These are phyloP conservation scores for Albatrellus ellisii DNA, from an alignment of 768 basidiomycete genomes.

Conservation along the genomic window DNA sequence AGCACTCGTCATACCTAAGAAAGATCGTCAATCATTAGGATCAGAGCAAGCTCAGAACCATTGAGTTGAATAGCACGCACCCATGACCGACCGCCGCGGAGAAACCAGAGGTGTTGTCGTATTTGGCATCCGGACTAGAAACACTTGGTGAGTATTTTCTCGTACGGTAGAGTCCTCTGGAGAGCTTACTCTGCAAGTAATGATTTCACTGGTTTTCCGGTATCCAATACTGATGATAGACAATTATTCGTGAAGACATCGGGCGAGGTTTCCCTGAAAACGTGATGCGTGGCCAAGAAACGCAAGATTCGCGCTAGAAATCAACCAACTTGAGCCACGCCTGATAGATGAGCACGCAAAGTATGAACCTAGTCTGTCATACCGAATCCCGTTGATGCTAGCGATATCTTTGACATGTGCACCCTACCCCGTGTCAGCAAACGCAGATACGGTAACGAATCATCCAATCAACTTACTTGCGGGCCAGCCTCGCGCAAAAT, in stretches of 20 bases:
- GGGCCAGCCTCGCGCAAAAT: not conserved
- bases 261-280: slow-evolving; percentile 16
- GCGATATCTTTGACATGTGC: slow-evolving; percentile 1
- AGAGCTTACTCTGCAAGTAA: slow-evolving; percentile 4
- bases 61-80: not conserved
- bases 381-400: not conserved
- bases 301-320: slow-evolving; percentile 14
- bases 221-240: slow-evolving; percentile 7
- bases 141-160: not conserved
- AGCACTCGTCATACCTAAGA: not conserved
- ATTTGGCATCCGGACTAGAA: not conserved
- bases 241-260: slow-evolving; percentile 16
- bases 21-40: not conserved
- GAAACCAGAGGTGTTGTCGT: not conserved
- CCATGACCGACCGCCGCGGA: not conserved
- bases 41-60: too few species aligned
- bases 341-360: too few species aligned
- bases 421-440: not conserved
- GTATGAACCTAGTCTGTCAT: too few species aligned
- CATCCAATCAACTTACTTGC: not conserved
- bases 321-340: not conserved
- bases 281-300: slow-evolving; percentile 14
- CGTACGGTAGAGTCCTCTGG: too few species aligned
- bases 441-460: not conserved
- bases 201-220: not conserved